These are phyloP conservation scores for Prosopis cineraria DNA, from an alignment of 306 rosid genomes.

Conservation along the genomic window DNA sequence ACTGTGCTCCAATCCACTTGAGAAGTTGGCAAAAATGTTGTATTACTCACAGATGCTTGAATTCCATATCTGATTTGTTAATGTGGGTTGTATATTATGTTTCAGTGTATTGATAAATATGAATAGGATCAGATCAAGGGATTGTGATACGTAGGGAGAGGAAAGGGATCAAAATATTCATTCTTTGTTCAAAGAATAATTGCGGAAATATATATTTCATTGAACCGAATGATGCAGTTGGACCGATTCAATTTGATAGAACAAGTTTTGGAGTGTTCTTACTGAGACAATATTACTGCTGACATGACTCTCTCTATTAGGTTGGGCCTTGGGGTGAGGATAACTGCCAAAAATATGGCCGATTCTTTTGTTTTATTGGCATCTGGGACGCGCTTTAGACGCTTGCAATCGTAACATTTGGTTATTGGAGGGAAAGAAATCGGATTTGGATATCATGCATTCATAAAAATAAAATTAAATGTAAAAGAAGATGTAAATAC, in stretches of 20 bases:
- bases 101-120: conserved; percentile 44
- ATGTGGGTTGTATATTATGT: conserved; percentile 44
- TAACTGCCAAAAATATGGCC: not conserved
- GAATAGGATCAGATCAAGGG: conserved; percentile 42
- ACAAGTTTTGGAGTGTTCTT: conserved; percentile 15
- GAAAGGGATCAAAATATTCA: conserved; percentile 32
- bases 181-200: conserved; percentile 44
- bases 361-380: not conserved
- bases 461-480: too few species aligned
- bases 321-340: not conserved
- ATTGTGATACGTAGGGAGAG: conserved; percentile 32
- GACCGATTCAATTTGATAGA: conserved; percentile 32
- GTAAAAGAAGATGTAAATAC: too few species aligned
- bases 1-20: conserved; percentile 78
- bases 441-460: not conserved
- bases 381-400: not conserved
- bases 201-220: conserved; percentile 27
- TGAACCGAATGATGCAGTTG: conserved; percentile 21
- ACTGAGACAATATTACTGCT: not conserved
- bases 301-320: not conserved
- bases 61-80: conserved; percentile 28
- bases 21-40: conserved; percentile 20
- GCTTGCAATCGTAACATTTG: not conserved
- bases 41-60: conserved; percentile 32
- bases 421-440: not conserved